Conservation (phyloP, 2,329 filamentous ascomycete genomes). For the Podosphaera fusca region DNA sequence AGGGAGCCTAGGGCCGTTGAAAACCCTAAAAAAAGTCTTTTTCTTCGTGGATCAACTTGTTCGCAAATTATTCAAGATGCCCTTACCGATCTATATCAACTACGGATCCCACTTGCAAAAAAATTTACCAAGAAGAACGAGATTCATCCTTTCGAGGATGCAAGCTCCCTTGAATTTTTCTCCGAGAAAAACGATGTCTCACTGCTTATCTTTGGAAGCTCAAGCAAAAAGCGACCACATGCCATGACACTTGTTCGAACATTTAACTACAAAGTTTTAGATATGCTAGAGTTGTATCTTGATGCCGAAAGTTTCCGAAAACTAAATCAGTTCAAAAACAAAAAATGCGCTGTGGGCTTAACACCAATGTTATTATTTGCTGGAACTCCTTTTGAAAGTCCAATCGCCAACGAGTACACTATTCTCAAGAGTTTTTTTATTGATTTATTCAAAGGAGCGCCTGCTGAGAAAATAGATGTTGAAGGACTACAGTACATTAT, state of each 20-base stretch:
- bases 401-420: constrained; percentile 56
- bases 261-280: constrained; percentile 69
- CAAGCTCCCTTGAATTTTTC: constrained; percentile 79
- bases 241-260: constrained; percentile 62
- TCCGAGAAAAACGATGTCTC: constrained; percentile 86
- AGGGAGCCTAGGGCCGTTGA: constrained; percentile 73
- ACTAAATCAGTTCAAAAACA: constrained; percentile 52
- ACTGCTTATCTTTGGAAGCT: constrained; percentile 61
- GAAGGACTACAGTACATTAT: constrained; percentile 86
- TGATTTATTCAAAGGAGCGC: constrained; percentile 76
- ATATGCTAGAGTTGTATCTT: constrained; percentile 83
- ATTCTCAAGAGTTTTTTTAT: constrained; percentile 69
- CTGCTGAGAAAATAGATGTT: constrained; percentile 65
- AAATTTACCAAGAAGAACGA: constrained; percentile 95
- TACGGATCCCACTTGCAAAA: constrained; percentile 66
- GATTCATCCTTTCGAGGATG: constrained; percentile 83
- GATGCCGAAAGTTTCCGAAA: constrained; percentile 49
- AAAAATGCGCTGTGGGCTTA: constrained; percentile 55
- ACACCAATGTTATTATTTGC: constrained; percentile 84
- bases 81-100: constrained; percentile 59
- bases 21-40: constrained; percentile 73
- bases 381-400: constrained; percentile 67
- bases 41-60: constrained; percentile 71
- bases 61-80: constrained; percentile 66
- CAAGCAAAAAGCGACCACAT: constrained; percentile 90